Evolutionary conservation across 2,329 filamentous ascomycete species (phyloP).

Genomic region (Neofusicoccum ribis): DNA sequence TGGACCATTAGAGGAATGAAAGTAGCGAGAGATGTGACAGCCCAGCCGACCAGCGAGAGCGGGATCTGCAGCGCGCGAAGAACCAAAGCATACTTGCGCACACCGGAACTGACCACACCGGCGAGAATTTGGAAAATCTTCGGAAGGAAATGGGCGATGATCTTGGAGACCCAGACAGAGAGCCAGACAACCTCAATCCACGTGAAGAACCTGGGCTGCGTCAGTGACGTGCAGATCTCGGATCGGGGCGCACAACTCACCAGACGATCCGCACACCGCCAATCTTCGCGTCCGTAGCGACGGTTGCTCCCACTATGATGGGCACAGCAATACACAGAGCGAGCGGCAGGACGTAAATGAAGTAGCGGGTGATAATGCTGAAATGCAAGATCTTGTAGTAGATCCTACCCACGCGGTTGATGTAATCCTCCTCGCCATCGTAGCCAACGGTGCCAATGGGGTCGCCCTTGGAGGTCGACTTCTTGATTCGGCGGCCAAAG

Average conservation of each 20-base stretch:
- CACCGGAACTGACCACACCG: conserved; percentile 64
- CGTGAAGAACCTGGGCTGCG: conserved; percentile 51
- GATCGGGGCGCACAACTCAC: conserved; percentile 23
- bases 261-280: conserved; percentile 58
- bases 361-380: conserved; percentile 63
- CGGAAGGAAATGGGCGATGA: conserved; percentile 60
- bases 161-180: conserved; percentile 63
- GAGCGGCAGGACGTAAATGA: conserved; percentile 62
- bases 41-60: conserved; percentile 61
- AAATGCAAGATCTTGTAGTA: conserved; percentile 63
- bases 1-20: conserved; percentile 44
- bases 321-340: conserved; percentile 61
- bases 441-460: conserved; percentile 30
- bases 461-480: conserved; percentile 37
- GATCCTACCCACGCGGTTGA: conserved; percentile 60
- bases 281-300: conserved; percentile 49
- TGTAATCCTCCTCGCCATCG: conserved; percentile 53
- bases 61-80: conserved; percentile 61
- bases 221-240: conserved; percentile 12
- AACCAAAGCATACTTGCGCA: conserved; percentile 63
- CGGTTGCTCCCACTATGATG: conserved; percentile 62
- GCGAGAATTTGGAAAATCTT: conserved; percentile 61
- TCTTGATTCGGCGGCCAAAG: conserved; percentile 34
- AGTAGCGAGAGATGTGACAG: conserved; percentile 59
- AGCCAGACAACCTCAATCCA: conserved; percentile 68